Percentiles rank a stretch among this genome's conserved stretches.
These are phyloP conservation scores for Zoysia pacifica DNA, from an alignment of 176 grass and related monocot species.

Conservation along the genomic window DNA sequence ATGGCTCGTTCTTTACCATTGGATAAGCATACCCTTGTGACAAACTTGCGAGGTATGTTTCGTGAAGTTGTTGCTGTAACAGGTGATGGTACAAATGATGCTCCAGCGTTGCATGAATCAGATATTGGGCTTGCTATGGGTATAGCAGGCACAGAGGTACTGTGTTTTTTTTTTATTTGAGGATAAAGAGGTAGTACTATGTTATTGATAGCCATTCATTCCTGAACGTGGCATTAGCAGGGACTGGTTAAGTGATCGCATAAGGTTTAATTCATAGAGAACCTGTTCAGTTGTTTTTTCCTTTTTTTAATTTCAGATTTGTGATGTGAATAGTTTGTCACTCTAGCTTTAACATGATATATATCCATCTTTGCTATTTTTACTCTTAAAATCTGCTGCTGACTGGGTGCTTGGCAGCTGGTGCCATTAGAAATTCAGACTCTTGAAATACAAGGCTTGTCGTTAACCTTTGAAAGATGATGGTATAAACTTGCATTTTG, in stretches of 20 bases:
- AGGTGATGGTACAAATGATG: slow-evolving; percentile 97
- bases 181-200: not conserved
- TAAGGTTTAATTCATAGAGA: not conserved
- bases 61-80: slow-evolving; percentile 91
- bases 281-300: not conserved
- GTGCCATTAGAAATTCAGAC: slow-evolving; percentile 2
- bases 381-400: not conserved
- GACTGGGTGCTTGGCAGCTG: not conserved
- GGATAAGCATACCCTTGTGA: slow-evolving; percentile 93
- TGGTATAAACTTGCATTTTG: not conserved
- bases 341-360: not conserved
- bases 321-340: slow-evolving; percentile 2
- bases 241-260: not conserved
- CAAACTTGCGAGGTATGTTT: slow-evolving; percentile 77
- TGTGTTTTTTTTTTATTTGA: no score
- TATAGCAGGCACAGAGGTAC: slow-evolving; percentile 96
- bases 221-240: slow-evolving; percentile 27
- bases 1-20: slow-evolving; percentile 95
- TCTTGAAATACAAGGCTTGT: not conserved
- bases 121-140: slow-evolving; percentile 99
- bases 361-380: slow-evolving; percentile 4
- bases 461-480: not conserved
- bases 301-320: not conserved
- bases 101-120: slow-evolving; percentile 90
- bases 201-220: not conserved